phyloP scores from a whole-genome alignment of 768 basidiomycete genomes.

The Lentinula detonsa region DNA sequence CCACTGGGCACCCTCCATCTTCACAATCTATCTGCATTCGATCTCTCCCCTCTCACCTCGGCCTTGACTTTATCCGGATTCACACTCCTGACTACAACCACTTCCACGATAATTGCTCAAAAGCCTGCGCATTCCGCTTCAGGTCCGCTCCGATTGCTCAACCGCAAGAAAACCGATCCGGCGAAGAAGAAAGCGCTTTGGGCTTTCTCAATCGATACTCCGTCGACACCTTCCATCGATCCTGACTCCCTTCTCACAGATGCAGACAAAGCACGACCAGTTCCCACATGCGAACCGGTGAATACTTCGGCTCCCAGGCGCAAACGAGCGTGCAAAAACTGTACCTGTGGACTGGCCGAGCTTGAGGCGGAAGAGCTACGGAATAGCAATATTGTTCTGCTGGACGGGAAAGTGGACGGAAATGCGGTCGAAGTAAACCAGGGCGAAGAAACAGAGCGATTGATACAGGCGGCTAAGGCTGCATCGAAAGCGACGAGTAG shows the following conservation, averaged over 20 bases:
- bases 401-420: slow-evolving; percentile 60
- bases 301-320: slow-evolving; percentile 46
- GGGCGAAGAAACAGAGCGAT: slow-evolving; percentile 52
- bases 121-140: slow-evolving; percentile 50
- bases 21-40: slow-evolving; percentile 40
- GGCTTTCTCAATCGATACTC: slow-evolving; percentile 54
- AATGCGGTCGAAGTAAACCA: slow-evolving; percentile 51
- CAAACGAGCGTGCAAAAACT: slow-evolving; percentile 94
- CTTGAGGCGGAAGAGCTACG: slow-evolving; percentile 77
- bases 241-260: slow-evolving; percentile 79
- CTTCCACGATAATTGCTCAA: slow-evolving; percentile 56
- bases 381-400: slow-evolving; percentile 55
- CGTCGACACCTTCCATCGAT: slow-evolving; percentile 72
- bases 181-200: slow-evolving; percentile 87
- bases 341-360: slow-evolving; percentile 94
- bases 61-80: slow-evolving; percentile 67
- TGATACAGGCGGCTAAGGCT: slow-evolving; percentile 59
- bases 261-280: slow-evolving; percentile 75
- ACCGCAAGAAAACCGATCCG: slow-evolving; percentile 48
- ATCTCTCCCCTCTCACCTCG: slow-evolving; percentile 39
- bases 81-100: slow-evolving; percentile 39
- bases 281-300: slow-evolving; percentile 70
- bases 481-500: slow-evolving; percentile 90
- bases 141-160: slow-evolving; percentile 40
- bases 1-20: slow-evolving; percentile 70